Evolutionary conservation across 306 rosid genomes (phyloP), one percentile per base, ranked within the genome.

Genomic region (Medicago truncatula): DNA sequence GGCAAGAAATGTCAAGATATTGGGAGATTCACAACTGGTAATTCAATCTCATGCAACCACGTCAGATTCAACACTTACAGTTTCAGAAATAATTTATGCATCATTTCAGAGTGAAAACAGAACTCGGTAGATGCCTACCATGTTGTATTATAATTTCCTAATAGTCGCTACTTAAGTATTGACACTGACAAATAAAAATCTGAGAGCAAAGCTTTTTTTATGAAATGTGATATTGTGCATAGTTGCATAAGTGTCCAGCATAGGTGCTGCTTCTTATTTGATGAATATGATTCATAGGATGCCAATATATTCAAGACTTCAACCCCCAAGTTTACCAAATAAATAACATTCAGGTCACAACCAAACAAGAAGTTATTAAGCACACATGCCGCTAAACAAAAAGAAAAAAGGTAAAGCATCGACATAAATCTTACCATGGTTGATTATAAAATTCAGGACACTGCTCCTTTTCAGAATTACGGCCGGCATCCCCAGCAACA

Each of bases 401-500:
- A 16, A 52, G 16, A 47, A 47, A 52, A 64, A 43, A 9, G 38
- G 56, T 79, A 56, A 66, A 66, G 57, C 34, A 31, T 20, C 14
- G 44, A 46, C 46, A 53, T 59, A 50, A 71, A 43, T 38, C 88
- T 76, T 83, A 90, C 99, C 99, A 95, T 18, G 96, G 87, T 83
- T 89, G 93, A 80, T 77, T 92, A 75, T 84, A 95, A 87, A 85
- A 86, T 80, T 86, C 87, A 46, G 96, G 57, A 41, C 21, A 74
- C 20, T 47, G 80, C 43, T 90, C 90, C 86, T 83, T 90, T 79
- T 86, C 88, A 1, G 86, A 83, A 69, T 66, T 84, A 41, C 56
- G 78, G 56, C 81, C 87, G 40, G 89, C 85, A 80, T 89, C 92
- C 74, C 96, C 93, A 52, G 87, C 89, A 73, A 80, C 91, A 78